These are phyloP conservation scores for Stachybotrys echinatus DNA, from an alignment of 2,329 filamentous ascomycete species.

Conservation along the genomic window DNA sequence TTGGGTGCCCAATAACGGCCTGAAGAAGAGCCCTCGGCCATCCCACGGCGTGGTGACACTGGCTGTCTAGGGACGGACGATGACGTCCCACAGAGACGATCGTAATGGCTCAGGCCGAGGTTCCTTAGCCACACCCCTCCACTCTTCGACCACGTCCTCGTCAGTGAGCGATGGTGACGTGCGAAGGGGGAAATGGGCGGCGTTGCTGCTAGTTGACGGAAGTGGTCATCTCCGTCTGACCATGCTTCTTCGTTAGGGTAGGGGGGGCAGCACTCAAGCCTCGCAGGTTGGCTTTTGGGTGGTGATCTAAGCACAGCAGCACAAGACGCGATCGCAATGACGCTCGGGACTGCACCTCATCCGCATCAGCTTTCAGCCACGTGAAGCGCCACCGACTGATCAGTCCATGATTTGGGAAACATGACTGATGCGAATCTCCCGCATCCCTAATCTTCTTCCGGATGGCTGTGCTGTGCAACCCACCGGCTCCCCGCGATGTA, in stretches of 20 bases:
- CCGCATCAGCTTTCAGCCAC: constrained; percentile 6
- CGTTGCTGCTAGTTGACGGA: too few relatives aligned
- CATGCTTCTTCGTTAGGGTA: neutral
- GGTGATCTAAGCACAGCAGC: neutral
- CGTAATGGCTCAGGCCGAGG: neutral
- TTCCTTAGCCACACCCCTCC: neutral
- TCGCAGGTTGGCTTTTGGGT: too few relatives aligned
- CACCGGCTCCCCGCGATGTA: neutral
- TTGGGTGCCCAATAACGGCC: constrained; percentile 23
- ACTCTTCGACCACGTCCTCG: too few relatives aligned
- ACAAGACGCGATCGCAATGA: neutral
- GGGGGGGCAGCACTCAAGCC: too few relatives aligned
- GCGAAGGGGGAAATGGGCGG: too few relatives aligned
- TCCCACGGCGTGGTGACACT: neutral
- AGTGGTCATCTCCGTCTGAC: neutral
- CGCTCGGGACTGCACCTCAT: neutral
- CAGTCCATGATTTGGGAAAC: neutral
- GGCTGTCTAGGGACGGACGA: neutral
- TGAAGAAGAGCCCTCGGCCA: constrained; percentile 6
- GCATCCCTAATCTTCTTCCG: neutral
- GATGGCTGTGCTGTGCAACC: neutral
- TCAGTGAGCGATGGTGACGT: too few relatives aligned
- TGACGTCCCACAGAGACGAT: neutral
- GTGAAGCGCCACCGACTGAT: constrained; percentile 3
- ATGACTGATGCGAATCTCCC: neutral